Evolutionary conservation across 1,139 yeast genomes (phyloP), one percentile per base, ranked within the genome.

Genomic region (Yamadazyma friedrichii): DNA sequence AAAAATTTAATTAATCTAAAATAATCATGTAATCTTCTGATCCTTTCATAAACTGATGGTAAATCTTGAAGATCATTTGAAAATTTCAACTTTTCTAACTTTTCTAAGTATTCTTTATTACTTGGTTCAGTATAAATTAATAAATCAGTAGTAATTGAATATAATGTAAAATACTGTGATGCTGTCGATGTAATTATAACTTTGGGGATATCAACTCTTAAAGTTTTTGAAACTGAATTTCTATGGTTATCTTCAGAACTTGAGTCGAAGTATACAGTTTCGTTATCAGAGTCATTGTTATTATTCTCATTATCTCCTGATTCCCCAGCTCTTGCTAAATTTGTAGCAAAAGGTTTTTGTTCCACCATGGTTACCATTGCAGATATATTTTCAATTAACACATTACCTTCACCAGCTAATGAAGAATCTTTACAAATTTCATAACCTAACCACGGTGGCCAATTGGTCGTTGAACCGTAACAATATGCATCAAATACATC

Each of bases 391-490:
- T 72, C 67, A 20, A 72, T 65, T 25, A 72, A 55, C 9, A 71
- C 49, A 36, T 64, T 62, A 24, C 62, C 62, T n/a, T 52, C 51
- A 2, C 70, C 73, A 0, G 74, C 73, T 50, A 70, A 55, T 3
- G 49, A 40, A 3, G 70, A 67, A 43, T 66, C 60, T 41, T 60
- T 61, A 46, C 76, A 67, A 11, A 71, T 61, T 48, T 72, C 78
- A 31, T 64, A 53, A 1, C 76, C 78, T 27, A 73, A 49, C 73
- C 76, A 73, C 0, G 78, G 76, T 10, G 75, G 78, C 78, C 78
- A 73, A 37, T 53, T 59, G 3, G 60, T 50, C 15, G 52, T 54
- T 0, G 74, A 59, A 1, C 77, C 77, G 52, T 72, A 71, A 6
- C 65, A 56, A 8, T 48, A 40, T 28, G 56, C 52, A 29, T 62